Evolutionary conservation across 2,329 filamentous ascomycete genomes (phyloP), one percentile per base, ranked within the genome.

Genomic region (Cryoendolithus antarcticus): DNA sequence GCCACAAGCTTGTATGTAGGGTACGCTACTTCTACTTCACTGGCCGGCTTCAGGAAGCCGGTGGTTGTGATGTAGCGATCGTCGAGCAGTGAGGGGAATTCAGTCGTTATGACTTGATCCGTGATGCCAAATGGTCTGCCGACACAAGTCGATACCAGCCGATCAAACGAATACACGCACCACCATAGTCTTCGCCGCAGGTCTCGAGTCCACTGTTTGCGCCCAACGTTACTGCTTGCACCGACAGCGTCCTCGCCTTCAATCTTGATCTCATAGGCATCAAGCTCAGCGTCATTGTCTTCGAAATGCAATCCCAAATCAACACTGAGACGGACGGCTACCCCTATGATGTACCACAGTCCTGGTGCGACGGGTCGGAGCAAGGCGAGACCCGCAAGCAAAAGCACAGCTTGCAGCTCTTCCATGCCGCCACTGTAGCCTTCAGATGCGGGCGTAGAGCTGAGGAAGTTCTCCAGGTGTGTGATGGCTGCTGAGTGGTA

Each of bases 311-410:
- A 67, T 7, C 91, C 91, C 2, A 96, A 70, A 58, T 96, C 91
- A 13, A 96, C 82, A 5, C 86, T 89, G 38, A 96, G 63, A 29
- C 91, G 80, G 44, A 93, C 82, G 4, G 89, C 89, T 32, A 95
- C 88, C 8, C 91, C 91, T 43, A 93, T 84, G 45, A 96, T 96
- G 61, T 96, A 96, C 89, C 89, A 96, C 33, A 96, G 66, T 9
- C 91, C 91, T 0, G 89, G 89, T 1, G 89, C 86, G 13, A 96
- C 86, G 1, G 91, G 91, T 39, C 89, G 74, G 46, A 96, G 70
- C 35, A 98, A 69, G 6, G 89, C 89, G 67, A 96, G 94, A 39
- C 86, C 86, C 33, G 89, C 88, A 34, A 96, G 69, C 32, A 96
- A 67, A 35, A 96, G 64, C 6, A 96, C 88, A n/a, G 86, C 86